Conservation (phyloP, 1,139 yeast genomes). For the Yamadazyma kanchanaburiensis region DNA sequence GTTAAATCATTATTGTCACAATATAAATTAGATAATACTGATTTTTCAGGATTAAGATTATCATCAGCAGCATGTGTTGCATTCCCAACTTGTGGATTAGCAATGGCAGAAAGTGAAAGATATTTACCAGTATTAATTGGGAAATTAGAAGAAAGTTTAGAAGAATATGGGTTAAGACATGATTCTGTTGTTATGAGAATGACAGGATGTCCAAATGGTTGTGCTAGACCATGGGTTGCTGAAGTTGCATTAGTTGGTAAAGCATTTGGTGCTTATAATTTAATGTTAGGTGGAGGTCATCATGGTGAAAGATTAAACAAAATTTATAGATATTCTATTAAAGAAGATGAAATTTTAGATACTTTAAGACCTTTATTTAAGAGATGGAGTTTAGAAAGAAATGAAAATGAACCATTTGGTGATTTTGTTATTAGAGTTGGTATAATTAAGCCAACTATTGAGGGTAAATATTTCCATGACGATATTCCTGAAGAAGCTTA, state of each 20-base stretch:
- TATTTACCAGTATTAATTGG: slow-evolving; percentile 81
- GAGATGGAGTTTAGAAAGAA: slow-evolving; percentile 90
- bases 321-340: slow-evolving; percentile 81
- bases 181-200: slow-evolving; percentile 96
- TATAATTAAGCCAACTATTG: slow-evolving; percentile 80
- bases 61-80: slow-evolving; percentile 98
- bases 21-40: slow-evolving; percentile 81
- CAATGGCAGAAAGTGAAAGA: slow-evolving; percentile 98
- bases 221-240: slow-evolving; percentile 98
- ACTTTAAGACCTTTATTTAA: slow-evolving; percentile 83
- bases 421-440: slow-evolving; percentile 88
- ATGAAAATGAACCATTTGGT: slow-evolving; percentile 92
- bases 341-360: slow-evolving; percentile 82
- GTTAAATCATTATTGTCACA: slow-evolving; percentile 64
- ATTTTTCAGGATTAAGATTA: slow-evolving; percentile 79
- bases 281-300: slow-evolving; percentile 96
- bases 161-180: slow-evolving; percentile 90
- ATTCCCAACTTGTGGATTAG: slow-evolving; percentile 97
- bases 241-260: slow-evolving; percentile 96
- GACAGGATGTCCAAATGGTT: slow-evolving; percentile 99
- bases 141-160: slow-evolving; percentile 79
- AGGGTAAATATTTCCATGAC: slow-evolving; percentile 94
- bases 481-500: slow-evolving; percentile 77
- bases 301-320: slow-evolving; percentile 93
- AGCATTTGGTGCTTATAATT: slow-evolving; percentile 88